Percentiles rank a stretch among this genome's conserved stretches.
These are phyloP conservation scores for Penicillium antarcticum DNA, from an alignment of 495 filamentous ascomycete species.

Conservation along the genomic window DNA sequence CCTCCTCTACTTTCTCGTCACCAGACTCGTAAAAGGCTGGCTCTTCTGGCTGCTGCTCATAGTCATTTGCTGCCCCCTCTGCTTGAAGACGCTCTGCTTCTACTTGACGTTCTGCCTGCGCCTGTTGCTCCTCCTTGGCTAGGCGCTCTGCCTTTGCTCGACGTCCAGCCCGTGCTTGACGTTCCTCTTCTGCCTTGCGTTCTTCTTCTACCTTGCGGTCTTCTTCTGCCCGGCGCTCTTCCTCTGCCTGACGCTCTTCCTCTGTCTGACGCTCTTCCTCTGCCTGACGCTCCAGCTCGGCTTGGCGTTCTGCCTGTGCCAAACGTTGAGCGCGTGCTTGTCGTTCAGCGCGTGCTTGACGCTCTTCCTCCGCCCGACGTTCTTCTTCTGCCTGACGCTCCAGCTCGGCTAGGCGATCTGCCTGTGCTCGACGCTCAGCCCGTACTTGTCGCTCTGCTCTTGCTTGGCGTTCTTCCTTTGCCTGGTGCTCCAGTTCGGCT, in stretches of 20 bases:
- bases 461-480: too few relatives aligned
- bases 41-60: background rate
- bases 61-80: background rate
- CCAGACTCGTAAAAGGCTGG: background rate
- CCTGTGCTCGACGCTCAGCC: too few relatives aligned
- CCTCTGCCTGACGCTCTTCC: background rate
- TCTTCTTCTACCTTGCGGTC: too few relatives aligned
- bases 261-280: too few relatives aligned
- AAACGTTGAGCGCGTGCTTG: background rate
- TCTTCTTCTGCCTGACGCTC: too few relatives aligned
- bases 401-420: too few relatives aligned
- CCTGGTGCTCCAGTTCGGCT: too few relatives aligned
- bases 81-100: background rate
- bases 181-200: background rate
- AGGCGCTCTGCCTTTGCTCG: background rate
- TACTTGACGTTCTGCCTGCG: too few relatives aligned
- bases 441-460: too few relatives aligned
- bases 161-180: background rate
- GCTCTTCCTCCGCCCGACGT: too few relatives aligned
- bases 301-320: background rate
- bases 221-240: background rate
- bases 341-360: too few relatives aligned
- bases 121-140: background rate
- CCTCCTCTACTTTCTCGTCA: constrained; percentile 3
- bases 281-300: background rate